These are phyloP conservation scores for Leishmania guyanensis DNA, from an alignment of 208 protist species.

Conservation along the genomic window DNA sequence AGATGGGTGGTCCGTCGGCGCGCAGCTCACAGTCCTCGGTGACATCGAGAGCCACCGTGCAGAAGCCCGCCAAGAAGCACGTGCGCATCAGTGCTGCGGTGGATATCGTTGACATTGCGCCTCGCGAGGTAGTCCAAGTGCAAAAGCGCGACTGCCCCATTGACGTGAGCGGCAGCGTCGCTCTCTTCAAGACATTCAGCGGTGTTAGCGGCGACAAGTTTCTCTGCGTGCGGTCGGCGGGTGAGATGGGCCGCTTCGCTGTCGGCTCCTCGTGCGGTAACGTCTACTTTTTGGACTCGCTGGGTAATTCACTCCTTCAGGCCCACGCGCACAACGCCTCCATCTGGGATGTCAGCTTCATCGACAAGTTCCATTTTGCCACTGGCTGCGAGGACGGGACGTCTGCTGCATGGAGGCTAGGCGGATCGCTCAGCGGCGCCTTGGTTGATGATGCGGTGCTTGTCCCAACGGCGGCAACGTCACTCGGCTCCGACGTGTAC, in stretches of 20 bases:
- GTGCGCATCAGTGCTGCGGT: slow-evolving; percentile 81
- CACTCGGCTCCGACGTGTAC: slow-evolving; percentile 77
- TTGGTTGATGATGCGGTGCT: slow-evolving; percentile 37
- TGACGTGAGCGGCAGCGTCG: slow-evolving; percentile 65
- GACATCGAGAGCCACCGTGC: slow-evolving; percentile 12
- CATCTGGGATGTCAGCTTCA: slow-evolving; percentile 84
- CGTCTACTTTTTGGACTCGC: slow-evolving; percentile 81
- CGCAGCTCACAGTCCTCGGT: slow-evolving; percentile 11
- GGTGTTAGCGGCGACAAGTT: slow-evolving; percentile 79
- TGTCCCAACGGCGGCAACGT: slow-evolving; percentile 46
- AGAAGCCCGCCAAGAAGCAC: slow-evolving; percentile 46
- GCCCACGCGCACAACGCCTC: slow-evolving; percentile 75
- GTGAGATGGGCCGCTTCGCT: slow-evolving; percentile 67
- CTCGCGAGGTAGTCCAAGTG: slow-evolving; percentile 57
- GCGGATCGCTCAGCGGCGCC: slow-evolving; percentile 17
- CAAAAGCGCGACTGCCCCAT: slow-evolving; percentile 44
- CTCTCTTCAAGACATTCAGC: slow-evolving; percentile 60
- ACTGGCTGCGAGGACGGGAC: slow-evolving; percentile 81
- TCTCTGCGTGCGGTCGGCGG: slow-evolving; percentile 66
- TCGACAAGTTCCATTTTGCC: slow-evolving; percentile 67
- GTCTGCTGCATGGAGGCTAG: slow-evolving; percentile 60
- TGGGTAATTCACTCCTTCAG: slow-evolving; percentile 82
- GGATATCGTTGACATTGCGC: slow-evolving; percentile 81
- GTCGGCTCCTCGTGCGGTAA: slow-evolving; percentile 81
- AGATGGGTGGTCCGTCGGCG: slow-evolving; percentile 18